Evolutionary conservation across 306 rosid species (phyloP).

Genomic region (Arachis hypogaea): DNA sequence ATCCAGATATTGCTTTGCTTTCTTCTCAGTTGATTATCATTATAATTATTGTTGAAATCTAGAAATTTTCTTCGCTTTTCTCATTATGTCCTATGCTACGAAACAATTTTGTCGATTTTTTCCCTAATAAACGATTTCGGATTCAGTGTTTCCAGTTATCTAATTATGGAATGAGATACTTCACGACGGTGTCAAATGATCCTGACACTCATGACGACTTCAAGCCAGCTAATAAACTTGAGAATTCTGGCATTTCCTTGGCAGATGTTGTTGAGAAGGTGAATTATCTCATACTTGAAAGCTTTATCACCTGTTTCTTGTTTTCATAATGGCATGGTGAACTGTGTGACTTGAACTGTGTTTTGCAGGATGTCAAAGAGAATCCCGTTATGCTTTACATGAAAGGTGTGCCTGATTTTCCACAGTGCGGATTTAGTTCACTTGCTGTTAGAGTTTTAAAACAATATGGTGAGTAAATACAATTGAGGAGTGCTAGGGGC

Average conservation of each 20-base stretch:
- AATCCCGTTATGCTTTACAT: slow-evolving; percentile 83
- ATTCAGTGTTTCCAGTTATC: slow-evolving; percentile 39
- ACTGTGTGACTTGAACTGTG: not conserved
- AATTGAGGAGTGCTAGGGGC: too few species aligned
- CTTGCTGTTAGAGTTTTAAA: slow-evolving; percentile 78
- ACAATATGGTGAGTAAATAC: slow-evolving; percentile 53
- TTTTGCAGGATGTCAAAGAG: slow-evolving; percentile 71
- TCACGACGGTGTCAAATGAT: slow-evolving; percentile 57
- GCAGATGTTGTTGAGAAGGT: slow-evolving; percentile 78
- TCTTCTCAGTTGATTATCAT: not conserved
- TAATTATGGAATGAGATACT: slow-evolving; percentile 57
- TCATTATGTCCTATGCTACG: not conserved
- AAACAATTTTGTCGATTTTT: not conserved
- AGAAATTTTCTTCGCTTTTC: not conserved
- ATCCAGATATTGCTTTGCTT: not conserved
- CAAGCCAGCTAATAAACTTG: slow-evolving; percentile 73
- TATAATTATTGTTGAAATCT: not conserved
- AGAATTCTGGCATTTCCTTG: slow-evolving; percentile 56
- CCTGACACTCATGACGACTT: slow-evolving; percentile 88
- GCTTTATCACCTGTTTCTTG: not conserved
- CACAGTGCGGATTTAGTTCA: slow-evolving; percentile 86
- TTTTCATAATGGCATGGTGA: not conserved
- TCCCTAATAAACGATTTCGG: too few species aligned
- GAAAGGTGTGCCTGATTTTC: slow-evolving; percentile 82
- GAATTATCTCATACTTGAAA: slow-evolving; percentile 3